Conservation (phyloP, 2,329 filamentous ascomycete genomes). For the Elsinoe necatrix region DNA sequence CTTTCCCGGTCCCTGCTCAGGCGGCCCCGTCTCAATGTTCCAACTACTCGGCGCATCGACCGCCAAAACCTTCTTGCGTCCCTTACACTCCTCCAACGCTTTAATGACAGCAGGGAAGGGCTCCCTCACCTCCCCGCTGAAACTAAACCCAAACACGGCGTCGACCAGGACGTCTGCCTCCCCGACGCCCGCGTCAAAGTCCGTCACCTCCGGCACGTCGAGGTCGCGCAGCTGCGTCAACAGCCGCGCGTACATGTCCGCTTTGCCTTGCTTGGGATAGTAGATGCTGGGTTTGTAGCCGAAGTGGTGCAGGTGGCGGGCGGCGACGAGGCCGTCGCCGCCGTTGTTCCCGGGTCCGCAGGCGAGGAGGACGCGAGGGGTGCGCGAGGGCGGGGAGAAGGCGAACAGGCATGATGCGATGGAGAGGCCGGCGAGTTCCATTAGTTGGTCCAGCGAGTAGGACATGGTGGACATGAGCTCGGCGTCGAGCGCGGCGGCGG, state of each 20-base stretch:
- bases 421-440: conserved; percentile 90
- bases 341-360: conserved; percentile 76
- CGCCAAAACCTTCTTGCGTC: conserved; percentile 62
- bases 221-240: conserved; percentile 77
- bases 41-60: conserved; percentile 92
- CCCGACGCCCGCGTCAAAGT: conserved; percentile 61
- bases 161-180: conserved; percentile 77
- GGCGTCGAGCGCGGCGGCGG: conserved; percentile 79
- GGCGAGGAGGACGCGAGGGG: conserved; percentile 71
- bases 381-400: conserved; percentile 66
- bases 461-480: conserved; percentile 85
- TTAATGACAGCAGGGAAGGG: conserved; percentile 78
- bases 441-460: conserved; percentile 91
- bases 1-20: conserved; percentile 64
- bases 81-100: conserved; percentile 60
- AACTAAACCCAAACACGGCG: conserved; percentile 92
- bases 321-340: conserved; percentile 89
- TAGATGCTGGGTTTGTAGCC: conserved; percentile 84
- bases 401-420: conserved; percentile 87
- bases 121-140: conserved; percentile 83
- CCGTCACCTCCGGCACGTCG: conserved; percentile 70
- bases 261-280: conserved; percentile 87
- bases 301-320: conserved; percentile 83
- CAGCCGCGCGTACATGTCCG: conserved; percentile 82
- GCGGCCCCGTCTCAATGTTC: conserved; percentile 83